Base-by-base conservation (phyloP, 1,284 basidiomycete species). In the Ceratobasidium sp. region DNA sequence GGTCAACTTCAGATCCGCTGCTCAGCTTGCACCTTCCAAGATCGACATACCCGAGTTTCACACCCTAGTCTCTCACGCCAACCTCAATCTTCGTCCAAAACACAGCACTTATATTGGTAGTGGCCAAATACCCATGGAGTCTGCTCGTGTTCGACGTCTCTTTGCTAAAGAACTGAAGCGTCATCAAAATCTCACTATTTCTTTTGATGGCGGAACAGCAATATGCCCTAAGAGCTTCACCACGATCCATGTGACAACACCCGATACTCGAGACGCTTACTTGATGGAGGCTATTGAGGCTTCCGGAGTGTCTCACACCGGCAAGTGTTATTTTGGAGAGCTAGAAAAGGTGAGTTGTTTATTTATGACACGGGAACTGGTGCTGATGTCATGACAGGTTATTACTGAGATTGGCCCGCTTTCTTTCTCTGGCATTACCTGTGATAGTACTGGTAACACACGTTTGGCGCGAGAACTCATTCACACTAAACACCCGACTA, bases 401-500 rank as follows among this genome's bases (percentile, higher is more conserved):
- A 78, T 80, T 38, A 52, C 78, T 13, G 35, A 64, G 16, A 76
- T 82, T 59, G 79, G 80, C 0, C 72, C 70, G 11, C 46, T 61
- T 5, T 72, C 73, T 2, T 80, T 83, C 71, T 73, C 76, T 26
- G 79, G 55, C 0, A 75, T 78, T 14, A 76, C 76, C 3, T 80
- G 78, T 4, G 80, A 83, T 61, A 80, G 79, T 61, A 81, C 81
- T 13, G 80, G 81, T 1, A 82, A 81, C 61, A 82, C 81, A 18
- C 75, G 75, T 14, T 71, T 76, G 13, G 75, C 73, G 13, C 76
- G 80, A 0, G 61, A 75, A 5, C 23, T 79, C 14, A 26, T 81
- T 0, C 72, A 61, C 16, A 32, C 73, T 2, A 62, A 75, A 30
- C 43, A 79, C 46, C 77, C 77, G 0, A 78, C 76, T 1, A 75